Conservation (phyloP, 148 eudicot species). For the Dysphania ambrosioides region DNA sequence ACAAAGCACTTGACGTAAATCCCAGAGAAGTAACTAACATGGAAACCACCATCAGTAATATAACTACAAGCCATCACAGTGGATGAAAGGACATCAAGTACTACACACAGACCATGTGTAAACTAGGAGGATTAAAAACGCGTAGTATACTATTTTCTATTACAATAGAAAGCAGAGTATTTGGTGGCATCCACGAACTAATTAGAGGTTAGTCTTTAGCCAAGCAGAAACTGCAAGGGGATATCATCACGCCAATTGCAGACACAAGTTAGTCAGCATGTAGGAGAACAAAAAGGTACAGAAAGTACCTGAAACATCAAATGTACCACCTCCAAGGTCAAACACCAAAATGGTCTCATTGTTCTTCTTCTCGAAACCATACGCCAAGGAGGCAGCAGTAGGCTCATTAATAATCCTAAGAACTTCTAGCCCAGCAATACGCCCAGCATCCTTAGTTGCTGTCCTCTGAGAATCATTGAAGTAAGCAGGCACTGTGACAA, state of each 20-base stretch:
- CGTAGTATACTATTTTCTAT: no score
- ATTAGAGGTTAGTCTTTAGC: background rate
- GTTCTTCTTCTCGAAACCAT: conserved; percentile 97
- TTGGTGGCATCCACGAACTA: background rate
- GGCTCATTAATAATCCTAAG: conserved; percentile 95
- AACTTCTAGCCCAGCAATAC: conserved; percentile 94
- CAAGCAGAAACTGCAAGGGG: no score
- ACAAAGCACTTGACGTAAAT: no score
- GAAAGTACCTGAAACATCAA: conserved; percentile 91
- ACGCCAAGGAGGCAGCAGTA: conserved; percentile 93
- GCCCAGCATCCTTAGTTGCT: conserved; percentile 96
- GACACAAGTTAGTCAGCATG: background rate
- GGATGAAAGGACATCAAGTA: background rate
- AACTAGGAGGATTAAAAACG: no score
- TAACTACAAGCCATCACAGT: background rate
- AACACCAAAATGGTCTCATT: conserved; percentile 91
- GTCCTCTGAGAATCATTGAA: conserved; percentile 98
- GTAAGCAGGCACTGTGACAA: conserved; percentile 93
- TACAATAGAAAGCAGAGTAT: background rate
- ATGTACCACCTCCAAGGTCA: conserved; percentile 99
- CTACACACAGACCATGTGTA: no score
- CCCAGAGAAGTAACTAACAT: background rate
- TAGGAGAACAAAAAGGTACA: background rate
- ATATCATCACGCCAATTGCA: no score
- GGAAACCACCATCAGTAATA: background rate